A percentile compares a stretch with the other conserved stretches of the same genome.
Evolutionary conservation across 768 basidiomycete species (phyloP).

Genomic region (Lyophyllum decastes): DNA sequence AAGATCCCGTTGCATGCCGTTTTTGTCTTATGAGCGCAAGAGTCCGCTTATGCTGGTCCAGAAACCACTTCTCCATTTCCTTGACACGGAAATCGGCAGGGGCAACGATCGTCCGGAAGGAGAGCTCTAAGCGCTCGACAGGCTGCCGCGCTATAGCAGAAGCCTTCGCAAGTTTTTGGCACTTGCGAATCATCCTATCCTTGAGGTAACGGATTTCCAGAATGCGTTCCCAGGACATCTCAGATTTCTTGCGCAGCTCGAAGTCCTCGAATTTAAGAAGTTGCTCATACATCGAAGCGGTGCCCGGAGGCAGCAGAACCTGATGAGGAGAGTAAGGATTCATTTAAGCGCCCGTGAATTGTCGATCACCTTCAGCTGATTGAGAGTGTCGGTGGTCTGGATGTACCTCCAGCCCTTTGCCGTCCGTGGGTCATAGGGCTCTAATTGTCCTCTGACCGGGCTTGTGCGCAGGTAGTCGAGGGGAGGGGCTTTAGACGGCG

Average conservation of each 20-base stretch:
- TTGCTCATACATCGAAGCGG: constrained; percentile 64
- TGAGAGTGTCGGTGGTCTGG: constrained; percentile 75
- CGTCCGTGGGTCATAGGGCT: constrained; percentile 60
- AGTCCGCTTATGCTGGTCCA: constrained; percentile 49
- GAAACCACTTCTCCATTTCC: constrained; percentile 81
- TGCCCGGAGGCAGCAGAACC: constrained; percentile 71
- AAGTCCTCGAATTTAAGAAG: constrained; percentile 61
- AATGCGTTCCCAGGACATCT: constrained; percentile 67
- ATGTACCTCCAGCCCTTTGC: constrained; percentile 68
- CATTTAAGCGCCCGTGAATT: not conserved
- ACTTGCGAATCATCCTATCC: constrained; percentile 82
- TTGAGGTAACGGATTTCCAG: constrained; percentile 77
- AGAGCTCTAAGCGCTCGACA: constrained; percentile 31
- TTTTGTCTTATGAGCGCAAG: constrained; percentile 22
- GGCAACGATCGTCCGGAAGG: constrained; percentile 68
- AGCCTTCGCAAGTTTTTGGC: constrained; percentile 59
- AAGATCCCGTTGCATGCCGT: constrained; percentile 5
- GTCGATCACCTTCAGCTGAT: constrained; percentile 64
- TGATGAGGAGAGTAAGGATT: constrained; percentile 25
- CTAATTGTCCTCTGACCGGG: constrained; percentile 75
- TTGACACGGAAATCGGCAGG: constrained; percentile 74
- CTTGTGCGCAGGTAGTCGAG: constrained; percentile 62
- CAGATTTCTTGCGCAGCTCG: constrained; percentile 59
- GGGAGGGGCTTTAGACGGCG: constrained; percentile 19
- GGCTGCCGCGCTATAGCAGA: constrained; percentile 26